phyloP scores from a whole-genome alignment of 2,329 filamentous ascomycete species.

The Sporothrix humicola region DNA sequence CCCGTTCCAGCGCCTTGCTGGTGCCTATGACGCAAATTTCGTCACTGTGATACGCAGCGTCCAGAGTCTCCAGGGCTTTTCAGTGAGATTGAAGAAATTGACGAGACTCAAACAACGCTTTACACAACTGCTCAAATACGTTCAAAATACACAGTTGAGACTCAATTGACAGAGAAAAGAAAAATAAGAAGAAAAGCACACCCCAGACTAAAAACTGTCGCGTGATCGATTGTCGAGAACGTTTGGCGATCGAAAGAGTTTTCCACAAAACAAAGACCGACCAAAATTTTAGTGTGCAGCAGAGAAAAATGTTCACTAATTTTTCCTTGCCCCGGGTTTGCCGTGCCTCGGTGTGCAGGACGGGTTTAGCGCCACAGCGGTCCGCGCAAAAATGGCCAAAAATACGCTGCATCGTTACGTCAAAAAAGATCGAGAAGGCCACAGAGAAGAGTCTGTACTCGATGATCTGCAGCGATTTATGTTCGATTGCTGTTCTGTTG shows the following conservation, averaged over 20 bases:
- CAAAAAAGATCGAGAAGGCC: background rate
- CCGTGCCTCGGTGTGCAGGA: conserved; percentile 26
- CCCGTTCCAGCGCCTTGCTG: background rate
- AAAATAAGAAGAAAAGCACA: background rate
- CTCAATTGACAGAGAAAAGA: background rate
- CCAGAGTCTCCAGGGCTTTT: background rate
- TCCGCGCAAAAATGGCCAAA: background rate
- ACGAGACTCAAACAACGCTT: background rate
- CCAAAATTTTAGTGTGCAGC: background rate
- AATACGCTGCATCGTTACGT: background rate
- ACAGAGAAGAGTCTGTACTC: background rate
- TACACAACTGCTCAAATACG: too few species aligned
- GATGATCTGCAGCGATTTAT: background rate
- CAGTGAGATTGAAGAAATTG: background rate
- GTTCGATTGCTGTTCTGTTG: background rate
- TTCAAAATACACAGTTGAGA: too few species aligned
- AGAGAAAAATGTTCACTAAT: background rate
- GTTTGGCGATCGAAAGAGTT: background rate
- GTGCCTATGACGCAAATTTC: conserved; percentile 19
- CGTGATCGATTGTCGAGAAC: conserved; percentile 16
- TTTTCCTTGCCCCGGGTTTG: conserved; percentile 5
- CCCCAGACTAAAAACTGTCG: background rate
- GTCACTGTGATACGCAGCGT: background rate
- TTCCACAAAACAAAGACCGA: background rate
- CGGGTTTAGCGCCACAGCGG: conserved; percentile 1